phyloP scores from a whole-genome alignment of 768 basidiomycete genomes.

The Agaricus blazei region DNA sequence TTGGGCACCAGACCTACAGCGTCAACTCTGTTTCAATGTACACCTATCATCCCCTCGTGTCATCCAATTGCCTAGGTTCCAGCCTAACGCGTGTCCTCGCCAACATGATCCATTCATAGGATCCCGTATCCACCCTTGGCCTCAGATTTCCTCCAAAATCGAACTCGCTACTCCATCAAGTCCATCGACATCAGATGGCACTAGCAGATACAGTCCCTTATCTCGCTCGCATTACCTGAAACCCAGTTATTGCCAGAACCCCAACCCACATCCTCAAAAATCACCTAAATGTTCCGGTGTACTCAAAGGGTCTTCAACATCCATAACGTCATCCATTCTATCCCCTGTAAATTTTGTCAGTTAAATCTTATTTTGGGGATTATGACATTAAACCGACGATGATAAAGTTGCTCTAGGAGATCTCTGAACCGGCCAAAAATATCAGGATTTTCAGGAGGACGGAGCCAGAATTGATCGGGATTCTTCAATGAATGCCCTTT shows the following conservation, averaged over 20 bases:
- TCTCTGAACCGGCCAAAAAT: no score
- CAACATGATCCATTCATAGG: constrained; percentile 64
- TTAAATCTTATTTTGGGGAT: no score
- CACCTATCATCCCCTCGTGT: constrained; percentile 22
- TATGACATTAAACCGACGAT: no score
- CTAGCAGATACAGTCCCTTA: constrained; percentile 35
- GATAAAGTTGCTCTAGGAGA: no score
- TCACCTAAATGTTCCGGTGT: constrained; percentile 46
- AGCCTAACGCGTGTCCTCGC: constrained; percentile 57
- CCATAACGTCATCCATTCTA: no score
- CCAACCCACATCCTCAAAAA: constrained; percentile 69
- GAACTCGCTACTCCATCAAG: constrained; percentile 57
- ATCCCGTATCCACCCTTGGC: constrained; percentile 70
- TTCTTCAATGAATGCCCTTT: no score
- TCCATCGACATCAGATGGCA: constrained; percentile 52
- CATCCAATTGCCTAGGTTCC: constrained; percentile 52
- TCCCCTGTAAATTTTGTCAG: no score
- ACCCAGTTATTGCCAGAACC: constrained; percentile 40
- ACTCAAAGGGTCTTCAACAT: no score
- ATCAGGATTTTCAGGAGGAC: no score
- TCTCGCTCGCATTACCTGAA: not conserved
- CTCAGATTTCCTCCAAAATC: constrained; percentile 69
- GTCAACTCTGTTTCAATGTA: not conserved
- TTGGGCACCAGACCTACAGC: no score
- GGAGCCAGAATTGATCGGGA: no score